Evolutionary conservation across 306 rosid genomes (phyloP), one percentile per base, ranked within the genome.

Genomic region (Citrullus amarus): DNA sequence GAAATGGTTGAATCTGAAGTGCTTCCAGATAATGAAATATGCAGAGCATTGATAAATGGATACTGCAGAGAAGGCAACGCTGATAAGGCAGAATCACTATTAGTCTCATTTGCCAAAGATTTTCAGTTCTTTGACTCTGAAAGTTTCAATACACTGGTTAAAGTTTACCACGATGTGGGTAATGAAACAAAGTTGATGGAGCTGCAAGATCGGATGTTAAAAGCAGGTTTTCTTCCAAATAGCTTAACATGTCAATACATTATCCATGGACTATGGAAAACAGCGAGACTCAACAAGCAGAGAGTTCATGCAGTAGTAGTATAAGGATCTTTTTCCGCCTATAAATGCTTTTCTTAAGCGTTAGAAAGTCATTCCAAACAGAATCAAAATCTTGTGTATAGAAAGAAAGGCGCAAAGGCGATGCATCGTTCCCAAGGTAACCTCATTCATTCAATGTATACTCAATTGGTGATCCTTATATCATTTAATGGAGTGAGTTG

Each of bases 181-280:
- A 80, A 86, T 74, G 86, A 86, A 82, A 75, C 70, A 22, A 81
- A 89, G 87, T 83, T 90, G 82, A 82, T 94, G 88, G 91, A 88
- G 78, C 65, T 94, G 79, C 96, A 92, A 81, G 92, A 92, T 81
- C 82, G 87, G 80, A 86, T 94, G 82, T 79, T 78, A 53, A 88
- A 89, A 79, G 88, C 82, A 18, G 96, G 98, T 44, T 90, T 84
- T 82, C 87, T 86, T 53, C 92, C 97, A 39, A 94, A 90, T 79
- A 82, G 85, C 85, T 81, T 87, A 69, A 92, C 98, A 30, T 87
- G 88, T 38, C 88, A 80, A 83, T 80, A 86, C n/a, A 87, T 91
- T 81, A 87, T 94, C 78, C 84, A 67, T 53, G 90, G 94, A 80
- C 77, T 94, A 78, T 87, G 88, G 90, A 90, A 84, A 81, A 75